Evolutionary conservation across 371 early-diverging fungal genomes (phyloP).

Genomic region (Mortierella sp.): DNA sequence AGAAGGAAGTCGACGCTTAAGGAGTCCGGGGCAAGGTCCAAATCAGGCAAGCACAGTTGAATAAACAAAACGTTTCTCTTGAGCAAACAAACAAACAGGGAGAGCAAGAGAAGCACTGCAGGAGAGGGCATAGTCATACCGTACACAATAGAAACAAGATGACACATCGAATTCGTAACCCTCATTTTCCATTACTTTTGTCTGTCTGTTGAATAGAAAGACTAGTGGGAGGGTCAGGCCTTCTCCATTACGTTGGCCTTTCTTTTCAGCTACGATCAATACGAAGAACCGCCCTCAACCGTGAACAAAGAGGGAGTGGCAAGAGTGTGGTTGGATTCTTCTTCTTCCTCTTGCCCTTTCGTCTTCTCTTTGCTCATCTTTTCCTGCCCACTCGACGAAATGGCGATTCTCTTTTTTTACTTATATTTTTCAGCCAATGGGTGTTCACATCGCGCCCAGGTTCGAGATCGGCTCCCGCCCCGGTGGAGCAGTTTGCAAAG

Average conservation of each 20-base stretch:
- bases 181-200: not conserved
- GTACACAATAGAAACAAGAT: not conserved
- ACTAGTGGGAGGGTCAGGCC: not conserved
- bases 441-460: constrained; percentile 27
- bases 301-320: not conserved
- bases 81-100: constrained; percentile 15
- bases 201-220: not conserved
- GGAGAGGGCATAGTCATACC: not conserved
- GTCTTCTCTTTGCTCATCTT: not conserved
- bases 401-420: not conserved
- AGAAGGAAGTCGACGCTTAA: constrained; percentile 10
- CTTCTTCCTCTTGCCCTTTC: not conserved
- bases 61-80: not conserved
- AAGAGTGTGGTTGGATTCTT: not conserved
- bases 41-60: constrained; percentile 29
- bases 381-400: not conserved
- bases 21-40: constrained; percentile 54
- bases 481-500: not conserved
- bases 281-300: no score
- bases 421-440: constrained; percentile 29
- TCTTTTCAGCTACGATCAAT: not conserved
- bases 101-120: constrained; percentile 9
- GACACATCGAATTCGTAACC: constrained; percentile 17
- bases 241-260: not conserved
- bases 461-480: constrained; percentile 21